Base-by-base conservation (phyloP, 495 filamentous ascomycete species). In the Penicillium odoratum region DNA sequence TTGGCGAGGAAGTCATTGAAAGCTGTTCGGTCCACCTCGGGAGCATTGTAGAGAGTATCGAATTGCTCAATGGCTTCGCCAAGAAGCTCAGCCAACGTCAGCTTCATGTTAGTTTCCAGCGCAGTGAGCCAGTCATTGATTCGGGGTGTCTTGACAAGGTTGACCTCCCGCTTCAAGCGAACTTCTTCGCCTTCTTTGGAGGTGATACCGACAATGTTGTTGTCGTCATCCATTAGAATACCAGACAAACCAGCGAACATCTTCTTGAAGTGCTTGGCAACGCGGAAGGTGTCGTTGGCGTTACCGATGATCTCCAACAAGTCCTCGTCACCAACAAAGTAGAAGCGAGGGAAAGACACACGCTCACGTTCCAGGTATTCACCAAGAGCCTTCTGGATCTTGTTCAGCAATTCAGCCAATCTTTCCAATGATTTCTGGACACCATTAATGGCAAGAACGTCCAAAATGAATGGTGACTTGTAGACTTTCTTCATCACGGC, bases 251-350 rank as follows among this genome's bases (percentile, higher is more conserved):
- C 94, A 53, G 94, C 94, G 77, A 99, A 99, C 94, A 99, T 99
- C 80, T 99, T 99, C 73, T 95, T 91, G 78, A 99, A 91, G 72
- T 99, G 94, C 71, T 98, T 98, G 46, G 93, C 89, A 56, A 99
- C 92, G 28, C 94, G 91, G 64, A 91, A 78, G 10, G 93, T 95
- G 64, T 99, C 94, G 64, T 96, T 97, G 73, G 92, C 96, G 72
- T 99, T 99, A 69, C 94, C 94, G 51, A 99, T 99, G 72, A 99
- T 99, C 73, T 99, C 94, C n/a, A 99, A 80, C 56, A 99, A 77
- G 72, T 99, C 94, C 72, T 99, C 94, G 64, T 99, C 94, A 70
- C 94, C 94, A 55, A 99, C 94, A 66, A 99, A 99, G 72, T 99
- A 99, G 78, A 99, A 99, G 31, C 94, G 85, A 48, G 94, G 94